A percentile compares a stretch with the other conserved stretches of the same genome.
Evolutionary conservation across 2,329 filamentous ascomycete genomes (phyloP).

Genomic region (Chlorencoelia australis): DNA sequence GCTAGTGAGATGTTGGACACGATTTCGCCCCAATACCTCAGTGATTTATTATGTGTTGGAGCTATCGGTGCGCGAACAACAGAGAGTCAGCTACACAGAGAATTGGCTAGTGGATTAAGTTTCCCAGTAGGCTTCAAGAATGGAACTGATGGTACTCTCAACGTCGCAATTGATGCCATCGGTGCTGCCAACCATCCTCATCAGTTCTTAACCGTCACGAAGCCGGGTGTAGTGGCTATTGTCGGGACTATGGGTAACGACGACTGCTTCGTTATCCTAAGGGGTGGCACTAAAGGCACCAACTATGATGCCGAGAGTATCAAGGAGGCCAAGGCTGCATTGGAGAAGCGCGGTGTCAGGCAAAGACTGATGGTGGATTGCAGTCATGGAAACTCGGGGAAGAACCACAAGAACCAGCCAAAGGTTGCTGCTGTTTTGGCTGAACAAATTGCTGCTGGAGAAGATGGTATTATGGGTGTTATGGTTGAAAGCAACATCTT

Average conservation of each 20-base stretch:
- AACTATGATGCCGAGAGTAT: constrained; percentile 89
- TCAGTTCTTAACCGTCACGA: constrained; percentile 95
- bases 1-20: constrained; percentile 98
- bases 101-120: constrained; percentile 84
- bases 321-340: constrained; percentile 67
- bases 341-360: constrained; percentile 63
- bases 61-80: constrained; percentile 95
- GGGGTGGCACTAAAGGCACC: constrained; percentile 84
- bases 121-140: constrained; percentile 99
- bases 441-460: constrained; percentile 75
- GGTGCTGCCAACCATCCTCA: constrained; percentile 86
- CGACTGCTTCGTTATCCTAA: constrained; percentile 92
- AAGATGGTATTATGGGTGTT: constrained; percentile 80
- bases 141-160: constrained; percentile 83
- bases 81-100: constrained; percentile 89
- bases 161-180: constrained; percentile 90
- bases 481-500: constrained; percentile 99
- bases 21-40: constrained; percentile 93
- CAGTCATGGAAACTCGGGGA: constrained; percentile 90
- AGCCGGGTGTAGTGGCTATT: constrained; percentile 89
- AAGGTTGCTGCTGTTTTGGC: constrained; percentile 77
- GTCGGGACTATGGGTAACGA: constrained; percentile 92
- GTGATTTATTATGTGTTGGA: constrained; percentile 82
- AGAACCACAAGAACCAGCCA: constrained; percentile 96
- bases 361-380: constrained; percentile 94